Evolutionary conservation across 1,139 yeast genomes (phyloP), one percentile per base, ranked within the genome.

Genomic region (Saccharomyces hybrid): DNA sequence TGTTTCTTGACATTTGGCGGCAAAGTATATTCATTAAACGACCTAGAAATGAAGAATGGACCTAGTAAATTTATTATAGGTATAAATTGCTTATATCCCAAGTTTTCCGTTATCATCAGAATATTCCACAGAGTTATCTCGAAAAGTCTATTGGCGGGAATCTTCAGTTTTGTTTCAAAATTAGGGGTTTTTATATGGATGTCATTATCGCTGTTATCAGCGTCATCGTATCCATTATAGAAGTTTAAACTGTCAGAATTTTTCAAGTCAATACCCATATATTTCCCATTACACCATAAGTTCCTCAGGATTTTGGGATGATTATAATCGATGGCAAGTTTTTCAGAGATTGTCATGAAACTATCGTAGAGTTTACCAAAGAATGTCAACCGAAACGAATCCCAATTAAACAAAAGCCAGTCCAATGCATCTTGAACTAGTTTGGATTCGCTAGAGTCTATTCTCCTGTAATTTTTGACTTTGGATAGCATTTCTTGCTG

Each of bases 21-120:
- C 14, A 65, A 50, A 1, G 72, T 70, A 42, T 65, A 62, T 34
- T 62, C 63, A 54, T 68, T 69, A 52, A 66, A 69, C 1, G 72
- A 68, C 50, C 73, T 60, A 2, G 73, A 70, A 12, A 69, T 69
- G 54, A 63, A 69, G 58, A 63, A 68, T 4, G 71, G 71, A 47
- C 67, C 60, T 8, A 65, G 54, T 44, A 66, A 52, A 52, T 65
- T 65, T 26, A 69, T 46, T 27, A 70, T 58, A 2, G 70, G 64
- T 12, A 65, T 61, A 32, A 68, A 66, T 14, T 66, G 60, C 2
- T 57, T 34, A 27, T 64, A 58, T 0, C 73, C 73, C 12, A 69
- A 44, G 52, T 69, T 68, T 27, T 63, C 55, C 7, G 67, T 60
- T 49, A 64, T 49, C 29, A 70, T 47, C 16, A 69, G 55, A 54